phyloP scores from a whole-genome alignment of 2,329 filamentous ascomycete species.

The Neocucurbitaria cava region DNA sequence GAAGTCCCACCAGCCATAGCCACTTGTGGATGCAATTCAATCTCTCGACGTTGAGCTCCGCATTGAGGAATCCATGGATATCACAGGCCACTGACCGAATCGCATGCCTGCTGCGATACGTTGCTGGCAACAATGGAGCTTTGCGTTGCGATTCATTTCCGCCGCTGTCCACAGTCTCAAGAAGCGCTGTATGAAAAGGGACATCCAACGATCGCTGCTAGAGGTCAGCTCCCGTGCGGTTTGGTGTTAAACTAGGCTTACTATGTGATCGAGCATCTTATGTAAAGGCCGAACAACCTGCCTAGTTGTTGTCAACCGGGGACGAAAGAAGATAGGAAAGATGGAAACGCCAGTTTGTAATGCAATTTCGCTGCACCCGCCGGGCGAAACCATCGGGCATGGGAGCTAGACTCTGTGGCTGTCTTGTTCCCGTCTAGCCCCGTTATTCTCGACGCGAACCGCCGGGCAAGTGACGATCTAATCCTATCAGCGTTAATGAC shows the following conservation, averaged over 20 bases:
- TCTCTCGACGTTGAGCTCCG: conserved; percentile 22
- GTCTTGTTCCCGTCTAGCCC: not conserved
- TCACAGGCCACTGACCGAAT: conserved; percentile 21
- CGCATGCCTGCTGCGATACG: conserved; percentile 21
- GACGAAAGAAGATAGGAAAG: not conserved
- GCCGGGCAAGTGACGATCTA: not conserved
- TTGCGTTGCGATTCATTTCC: not conserved
- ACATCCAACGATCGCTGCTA: conserved; percentile 12
- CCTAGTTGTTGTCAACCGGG: not conserved
- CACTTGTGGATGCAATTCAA: conserved; percentile 25
- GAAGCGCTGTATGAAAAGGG: conserved; percentile 16
- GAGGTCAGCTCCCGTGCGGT: not conserved
- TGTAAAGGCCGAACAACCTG: not conserved
- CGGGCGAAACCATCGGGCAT: too few species aligned
- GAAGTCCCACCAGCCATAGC: conserved; percentile 30
- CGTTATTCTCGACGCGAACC: not conserved
- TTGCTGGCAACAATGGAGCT: conserved; percentile 20
- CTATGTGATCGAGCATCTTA: conserved; percentile 8
- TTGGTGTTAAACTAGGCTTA: not conserved
- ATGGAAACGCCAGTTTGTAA: not conserved
- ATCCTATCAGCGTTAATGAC: not conserved
- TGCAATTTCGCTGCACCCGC: not conserved
- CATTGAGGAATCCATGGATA: conserved; percentile 19
- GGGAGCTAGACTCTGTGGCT: too few species aligned
- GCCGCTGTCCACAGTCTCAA: conserved; percentile 2